Evolutionary conservation across 139 green algal species (phyloP).

Genomic region (Picochlorum sp.): DNA sequence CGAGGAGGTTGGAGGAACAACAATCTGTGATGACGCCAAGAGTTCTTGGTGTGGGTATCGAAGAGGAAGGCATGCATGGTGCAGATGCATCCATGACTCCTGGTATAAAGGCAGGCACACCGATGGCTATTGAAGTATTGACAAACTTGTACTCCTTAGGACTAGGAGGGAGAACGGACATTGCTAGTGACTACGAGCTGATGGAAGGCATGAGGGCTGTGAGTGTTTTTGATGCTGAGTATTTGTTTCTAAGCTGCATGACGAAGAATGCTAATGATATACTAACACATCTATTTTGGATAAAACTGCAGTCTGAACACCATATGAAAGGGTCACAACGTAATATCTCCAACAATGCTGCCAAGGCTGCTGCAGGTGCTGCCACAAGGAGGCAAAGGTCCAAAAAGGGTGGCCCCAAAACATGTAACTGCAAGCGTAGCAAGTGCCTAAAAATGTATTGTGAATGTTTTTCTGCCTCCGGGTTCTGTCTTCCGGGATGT

Average conservation of each 20-base stretch:
- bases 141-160: too few species aligned
- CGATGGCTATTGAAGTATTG: neutral
- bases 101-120: neutral
- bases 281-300: neutral
- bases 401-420: neutral
- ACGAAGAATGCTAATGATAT: too few species aligned
- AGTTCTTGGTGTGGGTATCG: neutral
- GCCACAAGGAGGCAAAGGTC: neutral
- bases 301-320: neutral
- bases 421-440: slow-evolving; percentile 82
- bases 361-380: neutral
- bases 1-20: slow-evolving; percentile 7
- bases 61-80: neutral
- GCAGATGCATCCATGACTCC: neutral
- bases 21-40: neutral
- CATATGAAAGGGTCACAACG: neutral
- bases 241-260: too few species aligned
- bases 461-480: slow-evolving; percentile 66
- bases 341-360: neutral
- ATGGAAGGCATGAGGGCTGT: too few species aligned
- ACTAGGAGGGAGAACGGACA: too few species aligned
- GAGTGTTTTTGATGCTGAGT: too few species aligned
- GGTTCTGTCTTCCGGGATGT: slow-evolving; percentile 36
- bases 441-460: slow-evolving; percentile 89
- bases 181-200: too few species aligned